These are phyloP conservation scores for Plasmodium vivax DNA, from an alignment of 169 alveolate species.

Conservation along the genomic window DNA sequence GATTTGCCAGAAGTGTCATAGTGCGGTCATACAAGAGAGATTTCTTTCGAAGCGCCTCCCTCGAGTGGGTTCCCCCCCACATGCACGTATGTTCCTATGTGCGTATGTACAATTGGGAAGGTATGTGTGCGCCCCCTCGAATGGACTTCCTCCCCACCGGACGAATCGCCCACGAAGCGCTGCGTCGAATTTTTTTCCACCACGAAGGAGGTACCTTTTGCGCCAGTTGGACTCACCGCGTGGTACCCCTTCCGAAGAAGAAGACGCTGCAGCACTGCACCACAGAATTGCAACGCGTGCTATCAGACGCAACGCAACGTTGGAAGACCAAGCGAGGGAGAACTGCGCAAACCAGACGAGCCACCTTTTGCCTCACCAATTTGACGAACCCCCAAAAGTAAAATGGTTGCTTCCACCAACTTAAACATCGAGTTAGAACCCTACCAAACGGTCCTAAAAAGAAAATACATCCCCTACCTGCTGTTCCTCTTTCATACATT, in stretches of 20 bases:
- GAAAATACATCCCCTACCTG: conserved; percentile 48
- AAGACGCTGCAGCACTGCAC: background rate
- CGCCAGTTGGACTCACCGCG: background rate
- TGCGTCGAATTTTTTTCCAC: background rate
- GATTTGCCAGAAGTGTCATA: background rate
- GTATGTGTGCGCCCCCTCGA: background rate
- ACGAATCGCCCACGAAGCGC: background rate
- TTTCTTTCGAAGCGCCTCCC: background rate
- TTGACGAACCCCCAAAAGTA: background rate
- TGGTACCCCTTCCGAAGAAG: background rate
- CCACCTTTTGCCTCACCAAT: background rate
- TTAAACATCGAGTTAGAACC: conserved; percentile 30
- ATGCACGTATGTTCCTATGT: background rate
- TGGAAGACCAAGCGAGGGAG: background rate
- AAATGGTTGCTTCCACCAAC: conserved; percentile 16
- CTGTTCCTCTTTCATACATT: conserved; percentile 22
- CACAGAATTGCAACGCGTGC: background rate
- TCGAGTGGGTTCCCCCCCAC: background rate
- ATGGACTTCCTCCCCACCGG: background rate
- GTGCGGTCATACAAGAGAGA: background rate
- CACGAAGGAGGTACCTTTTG: background rate
- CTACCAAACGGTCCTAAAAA: conserved; percentile 14
- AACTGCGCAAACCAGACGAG: background rate
- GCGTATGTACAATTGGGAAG: background rate
- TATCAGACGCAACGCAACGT: background rate